Evolutionary conservation across 2,329 filamentous ascomycete species (phyloP).

Genomic region (Monosporascus sp.): DNA sequence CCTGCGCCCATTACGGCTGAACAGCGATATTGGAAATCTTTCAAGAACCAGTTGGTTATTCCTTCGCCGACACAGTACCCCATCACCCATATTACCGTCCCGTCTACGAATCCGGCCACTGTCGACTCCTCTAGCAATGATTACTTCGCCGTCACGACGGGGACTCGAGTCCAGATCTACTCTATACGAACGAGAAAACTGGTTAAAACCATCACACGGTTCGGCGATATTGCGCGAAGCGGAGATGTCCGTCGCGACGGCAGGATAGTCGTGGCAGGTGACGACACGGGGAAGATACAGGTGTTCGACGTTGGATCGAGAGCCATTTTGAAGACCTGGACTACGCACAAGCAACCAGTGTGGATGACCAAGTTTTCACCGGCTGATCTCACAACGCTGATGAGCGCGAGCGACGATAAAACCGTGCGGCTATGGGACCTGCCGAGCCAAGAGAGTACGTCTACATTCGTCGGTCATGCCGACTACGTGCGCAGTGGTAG

Average conservation of each 20-base stretch:
- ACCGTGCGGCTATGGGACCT: constrained; percentile 94
- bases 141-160: constrained; percentile 89
- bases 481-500: constrained; percentile 88
- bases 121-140: constrained; percentile 52
- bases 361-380: constrained; percentile 93
- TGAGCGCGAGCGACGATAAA: constrained; percentile 88
- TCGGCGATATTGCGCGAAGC: constrained; percentile 84
- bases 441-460: constrained; percentile 68
- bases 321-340: constrained; percentile 93
- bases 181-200: constrained; percentile 87
- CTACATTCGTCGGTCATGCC: constrained; percentile 77
- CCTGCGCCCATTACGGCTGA: constrained; percentile 83
- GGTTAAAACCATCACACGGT: constrained; percentile 89
- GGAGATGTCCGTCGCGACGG: constrained; percentile 87
- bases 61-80: constrained; percentile 87
- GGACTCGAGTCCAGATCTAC: constrained; percentile 88
- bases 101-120: constrained; percentile 39
- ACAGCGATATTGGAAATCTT: constrained; percentile 93
- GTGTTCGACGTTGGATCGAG: constrained; percentile 87
- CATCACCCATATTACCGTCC: constrained; percentile 84
- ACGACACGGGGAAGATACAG: constrained; percentile 87
- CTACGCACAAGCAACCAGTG: constrained; percentile 87
- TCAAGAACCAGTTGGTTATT: constrained; percentile 85
- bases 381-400: constrained; percentile 74
- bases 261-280: constrained; percentile 81